phyloP scores from a whole-genome alignment of 2,329 filamentous ascomycete species.

The Aspergillus pseudoviridinutans region DNA sequence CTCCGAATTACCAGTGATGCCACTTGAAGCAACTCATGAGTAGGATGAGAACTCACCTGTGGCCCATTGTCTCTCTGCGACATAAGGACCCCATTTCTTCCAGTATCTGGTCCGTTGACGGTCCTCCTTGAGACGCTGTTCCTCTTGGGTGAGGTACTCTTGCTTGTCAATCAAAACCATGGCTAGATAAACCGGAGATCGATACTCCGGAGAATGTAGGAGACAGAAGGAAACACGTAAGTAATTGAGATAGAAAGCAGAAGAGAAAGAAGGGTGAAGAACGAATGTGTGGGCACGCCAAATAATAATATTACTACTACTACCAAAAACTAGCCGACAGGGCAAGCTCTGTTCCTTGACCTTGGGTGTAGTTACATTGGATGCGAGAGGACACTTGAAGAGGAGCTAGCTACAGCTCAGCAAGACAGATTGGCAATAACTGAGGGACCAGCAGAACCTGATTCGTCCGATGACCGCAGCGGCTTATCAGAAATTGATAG shows the following conservation, averaged over 20 bases:
- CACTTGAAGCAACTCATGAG: background rate
- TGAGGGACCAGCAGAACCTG: background rate
- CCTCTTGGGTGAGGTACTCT: constrained; percentile 84
- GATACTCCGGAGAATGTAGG: background rate
- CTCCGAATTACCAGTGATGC: background rate
- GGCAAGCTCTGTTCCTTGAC: background rate
- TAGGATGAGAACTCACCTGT: constrained; percentile 58
- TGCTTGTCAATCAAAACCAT: constrained; percentile 92
- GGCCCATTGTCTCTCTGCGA: constrained; percentile 92
- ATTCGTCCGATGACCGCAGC: background rate
- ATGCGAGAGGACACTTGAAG: background rate
- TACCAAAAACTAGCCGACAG: background rate
- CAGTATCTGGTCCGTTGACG: constrained; percentile 81
- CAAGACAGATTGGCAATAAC: background rate
- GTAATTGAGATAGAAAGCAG: background rate
- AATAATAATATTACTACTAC: background rate
- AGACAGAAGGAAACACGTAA: background rate
- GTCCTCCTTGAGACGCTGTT: constrained; percentile 84
- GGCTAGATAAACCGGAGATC: constrained; percentile 3
- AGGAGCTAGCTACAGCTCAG: background rate
- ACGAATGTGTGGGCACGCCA: background rate
- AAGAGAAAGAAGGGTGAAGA: constrained; percentile 1
- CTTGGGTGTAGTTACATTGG: background rate
- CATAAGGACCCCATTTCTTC: constrained; percentile 97
- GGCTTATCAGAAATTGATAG: background rate